Evolutionary conservation across 805 yeast genomes (phyloP), one percentile per base, ranked within the genome.

Genomic region (Isabelozyma heimii): DNA sequence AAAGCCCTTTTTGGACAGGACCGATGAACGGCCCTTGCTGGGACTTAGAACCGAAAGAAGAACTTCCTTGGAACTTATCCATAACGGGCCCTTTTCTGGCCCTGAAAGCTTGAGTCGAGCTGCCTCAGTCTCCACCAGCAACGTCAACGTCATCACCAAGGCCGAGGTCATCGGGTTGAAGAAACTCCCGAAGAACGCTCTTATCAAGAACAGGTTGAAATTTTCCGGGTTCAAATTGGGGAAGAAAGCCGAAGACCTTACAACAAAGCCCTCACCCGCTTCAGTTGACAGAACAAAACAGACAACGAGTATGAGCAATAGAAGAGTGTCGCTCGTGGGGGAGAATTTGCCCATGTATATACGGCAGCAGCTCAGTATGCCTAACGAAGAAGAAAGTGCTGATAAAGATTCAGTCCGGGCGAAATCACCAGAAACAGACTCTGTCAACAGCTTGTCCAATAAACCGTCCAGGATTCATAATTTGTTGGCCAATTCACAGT

Each of bases 301-400:
- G 6, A 20, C 6, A 5, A 20, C 24, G 4, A 20, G 24, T 20
- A 20, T 20, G 24, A 2, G 24, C 24, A 20, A 20, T 20, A 54
- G 72, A 52, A 55, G 76, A 41, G 48, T 52, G 24, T 72, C 76
- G 5, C 41, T 72, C 40, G 73, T 72, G 17, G 73, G 69, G 2
- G 71, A 67, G 35, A 62, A 57, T 38, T 57, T 73, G 9, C 78
- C 78, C 1, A 33, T 48, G 10, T 72, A 72, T 47, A 72, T 72
- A 30, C 56, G 60, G 39, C 50, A 57, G n/a, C 70, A 67, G 47
- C 45, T 64, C 12, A 16, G 20, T 13, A 12, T 27, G n/a, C 24
- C 24, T 20, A 14, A 40, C 2, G 35, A 40, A 27, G 43, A 40
- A 14, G 12, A 24, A 40, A 24, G 12, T 15, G 12, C 43, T 13